Evolutionary conservation across 768 basidiomycete species (phyloP).

Genomic region (Pleurotus platypus): DNA sequence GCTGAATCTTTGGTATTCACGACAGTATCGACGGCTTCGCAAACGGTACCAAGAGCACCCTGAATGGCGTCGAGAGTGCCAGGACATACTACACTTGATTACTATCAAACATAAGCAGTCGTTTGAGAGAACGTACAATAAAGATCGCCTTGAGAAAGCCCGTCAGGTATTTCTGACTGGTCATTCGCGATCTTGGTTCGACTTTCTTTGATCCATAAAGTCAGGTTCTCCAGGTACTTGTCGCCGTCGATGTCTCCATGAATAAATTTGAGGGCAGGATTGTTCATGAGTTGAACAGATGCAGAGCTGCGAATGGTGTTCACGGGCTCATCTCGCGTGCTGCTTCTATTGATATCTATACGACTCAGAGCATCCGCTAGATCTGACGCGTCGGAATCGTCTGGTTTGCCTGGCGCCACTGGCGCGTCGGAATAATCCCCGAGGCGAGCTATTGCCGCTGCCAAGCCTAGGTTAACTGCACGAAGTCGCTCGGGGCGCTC

Average conservation of each 20-base stretch:
- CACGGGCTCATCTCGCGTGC: constrained; percentile 24
- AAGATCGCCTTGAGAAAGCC: constrained; percentile 73
- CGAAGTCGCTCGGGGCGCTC: constrained; percentile 88
- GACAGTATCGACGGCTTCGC: constrained; percentile 82
- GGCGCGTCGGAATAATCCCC: constrained; percentile 34
- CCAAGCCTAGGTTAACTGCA: constrained; percentile 79
- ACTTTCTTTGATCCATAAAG: constrained; percentile 57
- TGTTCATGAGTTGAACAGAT: constrained; percentile 48
- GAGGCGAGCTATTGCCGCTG: constrained; percentile 73
- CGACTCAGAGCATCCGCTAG: constrained; percentile 43
- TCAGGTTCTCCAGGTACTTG: constrained; percentile 62
- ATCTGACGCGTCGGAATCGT: constrained; percentile 29
- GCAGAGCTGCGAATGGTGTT: constrained; percentile 51
- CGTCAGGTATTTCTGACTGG: constrained; percentile 73
- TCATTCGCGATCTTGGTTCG: constrained; percentile 55
- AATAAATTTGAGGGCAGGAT: constrained; percentile 68
- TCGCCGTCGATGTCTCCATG: constrained; percentile 70
- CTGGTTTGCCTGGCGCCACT: background rate
- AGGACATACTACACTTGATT: constrained; percentile 58
- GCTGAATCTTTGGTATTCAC: constrained; percentile 24
- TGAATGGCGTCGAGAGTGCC: constrained; percentile 73
- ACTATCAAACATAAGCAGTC: background rate
- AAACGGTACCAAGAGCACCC: constrained; percentile 79
- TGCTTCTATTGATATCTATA: constrained; percentile 25
- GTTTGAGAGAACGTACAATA: constrained; percentile 54